Conservation (phyloP, 306 rosid species). For the Malus sieversii region DNA sequence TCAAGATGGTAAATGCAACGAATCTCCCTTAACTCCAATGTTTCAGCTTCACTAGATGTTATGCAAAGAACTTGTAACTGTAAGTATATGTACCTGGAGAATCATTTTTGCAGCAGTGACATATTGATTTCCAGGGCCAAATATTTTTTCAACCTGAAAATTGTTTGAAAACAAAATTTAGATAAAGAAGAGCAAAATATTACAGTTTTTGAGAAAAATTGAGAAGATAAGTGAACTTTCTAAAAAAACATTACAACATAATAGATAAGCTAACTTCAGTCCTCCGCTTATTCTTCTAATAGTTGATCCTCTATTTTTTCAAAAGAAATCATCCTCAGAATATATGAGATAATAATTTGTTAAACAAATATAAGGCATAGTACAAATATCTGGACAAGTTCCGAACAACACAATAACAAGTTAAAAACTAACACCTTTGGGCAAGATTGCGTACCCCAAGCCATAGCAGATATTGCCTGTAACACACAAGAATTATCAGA, state of each 20-base stretch:
- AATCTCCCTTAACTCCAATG: background rate
- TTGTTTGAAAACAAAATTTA: constrained; percentile 7
- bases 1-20: background rate
- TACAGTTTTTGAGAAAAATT: background rate
- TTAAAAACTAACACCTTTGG: constrained; percentile 59
- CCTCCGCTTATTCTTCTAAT: background rate
- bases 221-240: background rate
- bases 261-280: background rate
- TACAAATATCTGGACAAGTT: background rate
- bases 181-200: background rate
- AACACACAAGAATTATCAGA: constrained; percentile 8
- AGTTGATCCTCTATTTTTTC: too few species aligned
- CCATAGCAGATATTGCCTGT: constrained; percentile 96
- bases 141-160: constrained; percentile 75
- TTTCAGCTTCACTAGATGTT: background rate
- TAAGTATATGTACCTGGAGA: constrained; percentile 58
- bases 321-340: background rate
- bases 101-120: constrained; percentile 99
- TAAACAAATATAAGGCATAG: background rate
- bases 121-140: constrained; percentile 98
- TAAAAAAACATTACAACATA: background rate
- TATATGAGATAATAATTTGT: background rate
- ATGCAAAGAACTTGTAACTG: background rate
- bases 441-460: constrained; percentile 97
- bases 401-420: background rate